Base-by-base conservation (phyloP, 2,329 filamentous ascomycete genomes). In the Ceratocystis albifundus region DNA sequence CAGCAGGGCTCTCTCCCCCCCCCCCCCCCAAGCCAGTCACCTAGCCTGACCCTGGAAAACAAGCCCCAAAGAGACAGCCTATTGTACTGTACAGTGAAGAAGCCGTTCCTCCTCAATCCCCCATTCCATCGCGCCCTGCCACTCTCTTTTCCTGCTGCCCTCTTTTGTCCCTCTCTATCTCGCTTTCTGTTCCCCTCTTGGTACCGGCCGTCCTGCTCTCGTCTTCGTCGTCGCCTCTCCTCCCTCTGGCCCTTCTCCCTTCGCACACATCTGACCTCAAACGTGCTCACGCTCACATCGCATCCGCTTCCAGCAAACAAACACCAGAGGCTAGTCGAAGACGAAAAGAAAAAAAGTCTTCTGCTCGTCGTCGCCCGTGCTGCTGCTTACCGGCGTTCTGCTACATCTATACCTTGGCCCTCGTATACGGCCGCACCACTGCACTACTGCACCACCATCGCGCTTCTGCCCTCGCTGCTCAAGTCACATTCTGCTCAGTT, bases 41-140 rank as follows among this genome's bases (percentile, higher is more conserved):
- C n/a, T n/a, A 8, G 32, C 8, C 32, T 3, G 32, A 8, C 32
- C 32, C 30, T 3, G n/a, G 25, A 61, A 17, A 62, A 36, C 4
- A 62, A 62, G 32, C 32, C n/a, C 59, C 41, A 61, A 61, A 62
- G 25, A 62, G 32, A 62, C n/a, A n/a, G 22, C 59, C 22, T 62
- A 15, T 20, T 46, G 36, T n/a, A 15, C 36, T 46, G 36, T n/a
- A 12, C 17, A 55, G n/a, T 25, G 36, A 62, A 62, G 20, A 46
- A 44, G 10, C 12, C 44, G 25, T 57, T 62, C 59, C 45, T 66
- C 44, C 32, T 50, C 61, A 8, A 10, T 53, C 25, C 48, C 25
- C 48, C 53, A 59, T 59, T 59, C 53, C 53, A 59, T 32, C 53
- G 28, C 53, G 53, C 53, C 53, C 53, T 59, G 53, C 53, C 53